Base-by-base conservation (phyloP, 495 filamentous ascomycete species). In the Tuber melanosporum region DNA sequence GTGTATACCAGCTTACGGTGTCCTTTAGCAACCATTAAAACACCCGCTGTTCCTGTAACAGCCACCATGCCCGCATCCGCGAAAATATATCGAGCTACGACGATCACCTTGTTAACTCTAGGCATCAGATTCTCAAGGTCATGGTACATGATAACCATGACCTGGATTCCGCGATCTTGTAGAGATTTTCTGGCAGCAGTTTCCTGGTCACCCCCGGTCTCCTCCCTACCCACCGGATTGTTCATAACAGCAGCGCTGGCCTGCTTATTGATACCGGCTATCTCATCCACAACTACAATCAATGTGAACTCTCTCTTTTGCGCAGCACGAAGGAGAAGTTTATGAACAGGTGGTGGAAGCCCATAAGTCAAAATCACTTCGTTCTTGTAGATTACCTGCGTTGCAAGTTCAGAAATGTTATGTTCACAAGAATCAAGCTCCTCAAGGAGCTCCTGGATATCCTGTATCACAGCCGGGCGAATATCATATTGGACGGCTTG, bases 301-400 rank as follows among this genome's bases (percentile, higher is more conserved):
- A 83, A 76, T 8, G 81, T 82, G 52, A 80, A 82, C 41, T 83
- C 78, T 41, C 80, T 75, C 74, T 83, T 83, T 73, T 82, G 81
- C 6, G 81, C 81, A 20, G 81, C 81, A n/a, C 78, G 78, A 52
- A 83, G 81, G 39, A 83, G 78, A 22, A 83, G 71, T 15, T 73
- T 74, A 49, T 83, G 79, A 36, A 83, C 75, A 12, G 78, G 72
- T 12, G 81, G 76, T 44, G 81, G 81, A 14, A 83, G 76, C 3
- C 81, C 81, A 7, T 83, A 83, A 22, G 81, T 83, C 43, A 83
- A 72, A 57, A 83, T 77, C 45, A 82, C 72, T 39, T 83, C 81
- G 47, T 83, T 82, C 39, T 76, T 80, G 52, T 82, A 76, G 66
- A 83, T 75, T 32, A 83, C 73, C 57, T 78, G 78, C 46, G 79